Percentiles rank a stretch among this genome's conserved stretches.
phyloP scores from a whole-genome alignment of 1,139 yeast species.

The Taphrina flavorubra region DNA sequence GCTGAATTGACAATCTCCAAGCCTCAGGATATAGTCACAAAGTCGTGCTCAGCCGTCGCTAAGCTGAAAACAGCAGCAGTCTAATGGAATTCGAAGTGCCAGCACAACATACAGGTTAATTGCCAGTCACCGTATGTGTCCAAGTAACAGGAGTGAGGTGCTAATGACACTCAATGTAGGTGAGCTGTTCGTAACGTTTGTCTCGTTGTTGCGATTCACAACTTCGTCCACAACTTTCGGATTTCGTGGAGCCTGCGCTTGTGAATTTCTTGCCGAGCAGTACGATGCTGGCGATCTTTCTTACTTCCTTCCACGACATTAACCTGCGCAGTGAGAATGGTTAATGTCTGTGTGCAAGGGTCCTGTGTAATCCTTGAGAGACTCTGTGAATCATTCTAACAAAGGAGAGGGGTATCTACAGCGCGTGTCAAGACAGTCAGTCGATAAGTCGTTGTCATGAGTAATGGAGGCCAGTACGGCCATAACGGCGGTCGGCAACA shows the following conservation, averaged over 20 bases:
- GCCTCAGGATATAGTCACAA: not conserved
- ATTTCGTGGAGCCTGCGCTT: conserved; percentile 14
- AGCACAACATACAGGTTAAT: too few relatives aligned
- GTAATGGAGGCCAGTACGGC: conserved; percentile 5
- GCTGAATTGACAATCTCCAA: too few relatives aligned
- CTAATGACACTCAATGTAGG: not conserved
- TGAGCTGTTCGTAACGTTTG: not conserved
- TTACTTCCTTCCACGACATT: not conserved
- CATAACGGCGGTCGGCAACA: conserved; percentile 37
- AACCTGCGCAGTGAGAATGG: too few relatives aligned
- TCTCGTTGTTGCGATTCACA: too few relatives aligned
- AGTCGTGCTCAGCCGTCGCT: not conserved
- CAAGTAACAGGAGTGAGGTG: not conserved
- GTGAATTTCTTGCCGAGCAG: not conserved
- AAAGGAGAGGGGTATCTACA: too few relatives aligned
- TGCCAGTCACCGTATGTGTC: too few relatives aligned
- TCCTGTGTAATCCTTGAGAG: not conserved
- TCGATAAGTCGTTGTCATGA: not conserved
- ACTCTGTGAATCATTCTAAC: too few relatives aligned
- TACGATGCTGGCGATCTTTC: not conserved
- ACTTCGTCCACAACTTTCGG: not conserved
- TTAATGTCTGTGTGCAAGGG: not conserved
- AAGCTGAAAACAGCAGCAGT: too few relatives aligned
- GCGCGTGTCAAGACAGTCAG: too few relatives aligned
- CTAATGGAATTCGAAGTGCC: too few relatives aligned